Conservation (phyloP, 306 rosid genomes). For the Heteromeles arbutifolia region DNA sequence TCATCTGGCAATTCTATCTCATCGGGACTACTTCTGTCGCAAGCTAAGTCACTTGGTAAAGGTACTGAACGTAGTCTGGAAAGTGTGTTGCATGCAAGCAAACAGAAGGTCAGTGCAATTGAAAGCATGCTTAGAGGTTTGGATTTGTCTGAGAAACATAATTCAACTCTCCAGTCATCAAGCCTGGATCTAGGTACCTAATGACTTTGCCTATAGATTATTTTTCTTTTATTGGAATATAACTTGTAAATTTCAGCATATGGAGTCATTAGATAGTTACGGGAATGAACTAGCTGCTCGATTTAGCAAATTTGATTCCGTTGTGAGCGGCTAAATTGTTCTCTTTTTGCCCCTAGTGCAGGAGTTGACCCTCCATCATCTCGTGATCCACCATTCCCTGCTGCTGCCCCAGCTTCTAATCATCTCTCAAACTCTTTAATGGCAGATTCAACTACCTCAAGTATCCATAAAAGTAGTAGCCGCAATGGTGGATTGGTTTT, state of each 20-base stretch:
- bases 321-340: constrained; percentile 75
- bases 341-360: constrained; percentile 89
- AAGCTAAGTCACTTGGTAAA: constrained; percentile 63
- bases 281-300: constrained; percentile 1
- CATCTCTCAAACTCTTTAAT: constrained; percentile 49
- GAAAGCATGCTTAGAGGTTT: constrained; percentile 99
- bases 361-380: constrained; percentile 99
- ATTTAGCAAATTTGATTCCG: constrained; percentile 15
- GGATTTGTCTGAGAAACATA: constrained; percentile 79
- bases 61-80: constrained; percentile 86
- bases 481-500: constrained; percentile 82
- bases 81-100: constrained; percentile 91
- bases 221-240: constrained; percentile 13
- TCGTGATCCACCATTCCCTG: constrained; percentile 99
- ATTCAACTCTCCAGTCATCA: constrained; percentile 65
- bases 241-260: constrained; percentile 11
- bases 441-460: constrained; percentile 53
- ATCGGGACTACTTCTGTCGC: constrained; percentile 66
- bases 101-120: constrained; percentile 95
- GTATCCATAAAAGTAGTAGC: constrained; percentile 55
- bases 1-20: constrained; percentile 73
- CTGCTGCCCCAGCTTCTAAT: constrained; percentile 75
- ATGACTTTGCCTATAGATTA: constrained; percentile 29
- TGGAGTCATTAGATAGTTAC: constrained; percentile 5
- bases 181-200: constrained; percentile 98